A percentile compares a stretch with the other conserved stretches of the same genome.
Conservation (phyloP, 805 yeast species). For the Candida ortonii region DNA sequence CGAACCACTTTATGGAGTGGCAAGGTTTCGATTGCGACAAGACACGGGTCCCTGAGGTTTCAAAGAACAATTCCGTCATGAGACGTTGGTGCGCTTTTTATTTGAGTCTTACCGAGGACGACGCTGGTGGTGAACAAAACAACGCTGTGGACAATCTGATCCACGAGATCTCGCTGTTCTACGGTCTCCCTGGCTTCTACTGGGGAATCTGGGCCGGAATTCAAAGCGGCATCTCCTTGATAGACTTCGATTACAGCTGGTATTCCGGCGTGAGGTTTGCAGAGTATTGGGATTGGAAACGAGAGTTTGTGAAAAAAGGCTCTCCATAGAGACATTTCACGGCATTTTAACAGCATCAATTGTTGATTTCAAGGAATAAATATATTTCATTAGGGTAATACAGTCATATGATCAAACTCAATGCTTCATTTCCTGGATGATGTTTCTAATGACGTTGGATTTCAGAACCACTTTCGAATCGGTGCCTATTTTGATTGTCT, state of each 20-base stretch:
- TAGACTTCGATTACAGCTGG: conserved; percentile 66
- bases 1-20: conserved; percentile 77
- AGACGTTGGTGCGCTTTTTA: conserved; percentile 60
- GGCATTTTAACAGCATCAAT: background rate
- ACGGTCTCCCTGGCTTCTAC: conserved; percentile 79
- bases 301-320: conserved; percentile 17
- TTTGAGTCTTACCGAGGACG: conserved; percentile 35
- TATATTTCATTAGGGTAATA: background rate
- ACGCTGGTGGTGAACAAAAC: conserved; percentile 2
- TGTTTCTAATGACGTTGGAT: conserved; percentile 19
- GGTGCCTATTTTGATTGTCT: conserved; percentile 9
- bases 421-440: conserved; percentile 16
- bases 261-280: conserved; percentile 58
- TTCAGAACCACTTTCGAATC: conserved; percentile 17
- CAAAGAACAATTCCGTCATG: conserved; percentile 40
- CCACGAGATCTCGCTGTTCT: conserved; percentile 55
- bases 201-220: conserved; percentile 87
- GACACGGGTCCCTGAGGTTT: conserved; percentile 54
- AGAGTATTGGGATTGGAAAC: conserved; percentile 73
- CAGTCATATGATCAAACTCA: background rate
- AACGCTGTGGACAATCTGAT: conserved; percentile 44
- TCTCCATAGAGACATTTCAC: background rate
- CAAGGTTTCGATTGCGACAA: conserved; percentile 76
- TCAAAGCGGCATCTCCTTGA: conserved; percentile 63
- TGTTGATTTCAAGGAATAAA: background rate